phyloP scores from a whole-genome alignment of 768 basidiomycete species.

The Leucocoprinus sp. region DNA sequence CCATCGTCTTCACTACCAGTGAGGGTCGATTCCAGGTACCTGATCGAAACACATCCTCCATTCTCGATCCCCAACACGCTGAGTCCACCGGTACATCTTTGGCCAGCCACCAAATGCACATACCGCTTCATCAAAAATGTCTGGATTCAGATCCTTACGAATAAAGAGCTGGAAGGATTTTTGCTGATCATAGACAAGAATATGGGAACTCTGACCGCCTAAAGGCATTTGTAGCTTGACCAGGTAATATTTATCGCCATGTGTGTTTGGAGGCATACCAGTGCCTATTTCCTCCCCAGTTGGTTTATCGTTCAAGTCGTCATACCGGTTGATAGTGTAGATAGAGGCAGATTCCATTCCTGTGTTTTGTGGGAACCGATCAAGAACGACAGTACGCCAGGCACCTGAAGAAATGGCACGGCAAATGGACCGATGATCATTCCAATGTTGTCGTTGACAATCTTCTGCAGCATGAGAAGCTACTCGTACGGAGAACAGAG shows the following conservation, averaged over 20 bases:
- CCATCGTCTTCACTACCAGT: constrained; percentile 7
- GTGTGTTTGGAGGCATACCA: constrained; percentile 21
- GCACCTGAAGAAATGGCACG: constrained; percentile 29
- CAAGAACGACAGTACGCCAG: constrained; percentile 26
- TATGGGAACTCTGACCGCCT: constrained; percentile 11
- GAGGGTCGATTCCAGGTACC: constrained; percentile 4
- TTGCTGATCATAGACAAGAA: constrained; percentile 33
- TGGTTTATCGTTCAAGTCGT: constrained; percentile 12
- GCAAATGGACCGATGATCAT: constrained; percentile 27
- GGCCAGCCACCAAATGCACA: constrained; percentile 7
- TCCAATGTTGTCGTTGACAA: constrained; percentile 35
- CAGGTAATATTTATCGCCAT: constrained; percentile 28
- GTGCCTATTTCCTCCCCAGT: background rate
- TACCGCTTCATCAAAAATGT: constrained; percentile 16
- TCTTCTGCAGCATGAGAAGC: constrained; percentile 16
- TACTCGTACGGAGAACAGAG: background rate
- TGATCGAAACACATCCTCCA: constrained; percentile 14
- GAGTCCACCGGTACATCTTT: constrained; percentile 13
- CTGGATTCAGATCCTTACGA: constrained; percentile 16
- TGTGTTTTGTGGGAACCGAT: constrained; percentile 3
- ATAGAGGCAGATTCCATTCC: background rate
- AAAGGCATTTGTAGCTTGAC: constrained; percentile 29
- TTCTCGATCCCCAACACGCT: constrained; percentile 8
- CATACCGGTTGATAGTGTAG: constrained; percentile 19
- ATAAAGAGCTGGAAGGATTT: constrained; percentile 27